Evolutionary conservation across 352 stramenopile species (phyloP).

Genomic region (Pilasporangium apinafurcum): DNA sequence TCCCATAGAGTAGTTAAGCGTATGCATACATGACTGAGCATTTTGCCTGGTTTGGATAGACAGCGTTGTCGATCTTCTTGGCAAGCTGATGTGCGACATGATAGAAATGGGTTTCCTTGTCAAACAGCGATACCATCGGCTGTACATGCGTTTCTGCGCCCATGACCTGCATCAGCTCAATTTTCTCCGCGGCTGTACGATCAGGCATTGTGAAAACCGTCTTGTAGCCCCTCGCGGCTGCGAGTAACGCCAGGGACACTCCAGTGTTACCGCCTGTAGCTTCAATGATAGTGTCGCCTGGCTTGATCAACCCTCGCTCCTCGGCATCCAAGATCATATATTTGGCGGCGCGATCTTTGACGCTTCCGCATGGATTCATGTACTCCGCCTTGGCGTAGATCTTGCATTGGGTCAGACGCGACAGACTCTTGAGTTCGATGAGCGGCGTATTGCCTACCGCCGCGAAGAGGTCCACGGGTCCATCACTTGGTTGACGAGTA

Average conservation of each 20-base stretch:
- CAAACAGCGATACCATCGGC: slow-evolving; percentile 50
- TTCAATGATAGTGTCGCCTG: slow-evolving; percentile 58
- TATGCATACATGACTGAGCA: no score
- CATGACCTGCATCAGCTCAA: slow-evolving; percentile 77
- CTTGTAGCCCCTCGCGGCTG: slow-evolving; percentile 79
- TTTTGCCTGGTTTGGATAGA: slow-evolving; percentile 58
- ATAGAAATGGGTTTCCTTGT: slow-evolving; percentile 74
- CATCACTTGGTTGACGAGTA: slow-evolving; percentile 20
- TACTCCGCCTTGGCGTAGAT: slow-evolving; percentile 81
- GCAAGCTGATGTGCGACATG: slow-evolving; percentile 56
- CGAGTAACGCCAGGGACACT: slow-evolving; percentile 88
- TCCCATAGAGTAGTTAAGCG: no score
- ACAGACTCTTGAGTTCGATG: slow-evolving; percentile 60
- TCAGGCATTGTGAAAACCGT: slow-evolving; percentile 70
- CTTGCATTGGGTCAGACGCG: slow-evolving; percentile 61
- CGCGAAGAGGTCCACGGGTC: slow-evolving; percentile 49
- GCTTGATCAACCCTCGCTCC: slow-evolving; percentile 70
- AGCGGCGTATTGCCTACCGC: slow-evolving; percentile 76
- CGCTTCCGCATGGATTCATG: slow-evolving; percentile 89
- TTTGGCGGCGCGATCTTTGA: slow-evolving; percentile 93
- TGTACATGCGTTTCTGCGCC: slow-evolving; percentile 60
- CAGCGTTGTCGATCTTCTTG: slow-evolving; percentile 18
- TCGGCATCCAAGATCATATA: slow-evolving; percentile 92
- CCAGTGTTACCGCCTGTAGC: slow-evolving; percentile 91
- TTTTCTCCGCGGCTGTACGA: slow-evolving; percentile 66